Evolutionary conservation across 2,329 filamentous ascomycete species (phyloP).

Genomic region (Sporothrix inflata): DNA sequence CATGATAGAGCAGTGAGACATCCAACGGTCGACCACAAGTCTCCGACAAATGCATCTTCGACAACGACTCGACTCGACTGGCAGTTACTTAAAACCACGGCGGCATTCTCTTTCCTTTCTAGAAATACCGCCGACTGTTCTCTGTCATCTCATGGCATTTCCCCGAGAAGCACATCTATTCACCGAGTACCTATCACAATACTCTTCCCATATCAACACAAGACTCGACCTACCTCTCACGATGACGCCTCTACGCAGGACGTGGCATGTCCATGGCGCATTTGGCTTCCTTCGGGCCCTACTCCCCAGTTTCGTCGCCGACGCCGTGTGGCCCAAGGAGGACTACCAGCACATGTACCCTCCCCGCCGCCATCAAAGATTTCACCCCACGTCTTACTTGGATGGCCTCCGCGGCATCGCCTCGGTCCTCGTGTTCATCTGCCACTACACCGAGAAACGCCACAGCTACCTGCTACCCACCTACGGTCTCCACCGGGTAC

Average conservation of each 20-base stretch:
- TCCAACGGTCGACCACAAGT: neutral
- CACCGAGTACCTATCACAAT: neutral
- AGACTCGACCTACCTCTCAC: neutral
- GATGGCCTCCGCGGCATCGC: constrained; percentile 56
- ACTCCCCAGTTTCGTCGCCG: constrained; percentile 43
- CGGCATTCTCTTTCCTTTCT: neutral
- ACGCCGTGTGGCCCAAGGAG: constrained; percentile 40
- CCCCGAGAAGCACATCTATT: neutral
- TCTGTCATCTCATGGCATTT: neutral
- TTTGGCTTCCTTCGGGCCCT: constrained; percentile 28
- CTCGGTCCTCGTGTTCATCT: constrained; percentile 53
- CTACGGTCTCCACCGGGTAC: constrained; percentile 42
- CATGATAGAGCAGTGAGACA: neutral
- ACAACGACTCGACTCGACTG: neutral
- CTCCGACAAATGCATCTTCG: neutral
- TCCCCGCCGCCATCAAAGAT: constrained; percentile 28
- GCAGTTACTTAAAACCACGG: neutral
- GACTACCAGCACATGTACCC: constrained; percentile 31
- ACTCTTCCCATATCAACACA: neutral
- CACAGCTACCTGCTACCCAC: constrained; percentile 42
- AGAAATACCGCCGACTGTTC: too few species aligned
- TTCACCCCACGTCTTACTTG: constrained; percentile 52
- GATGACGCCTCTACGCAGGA: neutral
- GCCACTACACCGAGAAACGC: constrained; percentile 51
- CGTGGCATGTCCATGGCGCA: neutral